phyloP scores from a whole-genome alignment of 2,329 filamentous ascomycete species.

The Fusarium torreyae region DNA sequence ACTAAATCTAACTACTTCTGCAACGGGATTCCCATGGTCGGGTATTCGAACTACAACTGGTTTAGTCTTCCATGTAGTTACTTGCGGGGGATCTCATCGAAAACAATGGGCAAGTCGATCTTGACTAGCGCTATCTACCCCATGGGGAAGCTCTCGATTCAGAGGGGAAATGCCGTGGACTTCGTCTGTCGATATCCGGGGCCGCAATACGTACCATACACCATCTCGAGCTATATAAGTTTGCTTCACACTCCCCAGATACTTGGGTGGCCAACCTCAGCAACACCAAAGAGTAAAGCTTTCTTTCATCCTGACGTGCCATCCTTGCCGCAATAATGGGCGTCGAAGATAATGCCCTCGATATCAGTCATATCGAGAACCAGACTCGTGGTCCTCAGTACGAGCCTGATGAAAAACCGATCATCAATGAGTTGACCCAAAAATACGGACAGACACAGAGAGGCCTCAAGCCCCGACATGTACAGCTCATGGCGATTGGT shows the following conservation, averaged over 20 bases:
- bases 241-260: not conserved
- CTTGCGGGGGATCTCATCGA: no score
- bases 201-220: no score
- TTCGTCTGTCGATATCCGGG: no score
- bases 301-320: not conserved
- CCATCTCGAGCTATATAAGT: no score
- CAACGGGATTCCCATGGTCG: no score
- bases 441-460: slow-evolving; percentile 53
- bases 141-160: no score
- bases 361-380: slow-evolving; percentile 1
- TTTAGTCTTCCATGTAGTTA: no score
- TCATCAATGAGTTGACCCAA: not conserved
- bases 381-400: not conserved
- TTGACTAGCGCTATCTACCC: no score
- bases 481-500: slow-evolving; percentile 65
- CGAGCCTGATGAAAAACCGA: not conserved
- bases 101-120: no score
- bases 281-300: not conserved
- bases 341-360: not conserved
- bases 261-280: not conserved
- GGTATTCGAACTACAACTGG: no score
- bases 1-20: no score
- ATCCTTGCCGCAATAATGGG: not conserved
- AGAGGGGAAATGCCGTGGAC: no score
- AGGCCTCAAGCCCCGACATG: slow-evolving; percentile 57